Conservation (phyloP, 805 yeast species). For the Yarrowia porcina region DNA sequence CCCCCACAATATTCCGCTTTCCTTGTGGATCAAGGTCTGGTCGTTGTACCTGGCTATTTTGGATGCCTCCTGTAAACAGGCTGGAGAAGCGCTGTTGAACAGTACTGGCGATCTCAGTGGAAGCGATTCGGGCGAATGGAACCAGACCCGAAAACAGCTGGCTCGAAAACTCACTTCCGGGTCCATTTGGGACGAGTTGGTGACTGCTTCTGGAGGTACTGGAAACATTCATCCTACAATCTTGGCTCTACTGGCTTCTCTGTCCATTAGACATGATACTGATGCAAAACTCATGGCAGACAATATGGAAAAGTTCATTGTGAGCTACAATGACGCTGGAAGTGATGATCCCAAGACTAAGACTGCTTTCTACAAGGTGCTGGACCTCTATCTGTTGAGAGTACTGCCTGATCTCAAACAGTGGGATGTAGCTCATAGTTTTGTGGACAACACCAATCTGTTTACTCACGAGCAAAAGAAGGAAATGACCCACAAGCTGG, state of each 20-base stretch:
- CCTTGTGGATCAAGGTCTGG: conserved; percentile 24
- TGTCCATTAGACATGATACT: conserved; percentile 9
- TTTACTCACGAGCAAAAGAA: conserved; percentile 9
- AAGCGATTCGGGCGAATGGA: conserved; percentile 19
- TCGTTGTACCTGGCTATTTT: conserved; percentile 16
- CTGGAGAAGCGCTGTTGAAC: conserved; percentile 4
- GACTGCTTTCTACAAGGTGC: conserved; percentile 21
- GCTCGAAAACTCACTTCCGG: conserved; percentile 3
- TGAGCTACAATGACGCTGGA: background rate
- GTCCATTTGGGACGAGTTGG: conserved; percentile 12
- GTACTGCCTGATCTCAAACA: conserved; percentile 11
- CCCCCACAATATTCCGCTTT: conserved; percentile 6
- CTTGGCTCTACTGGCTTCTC: conserved; percentile 2
- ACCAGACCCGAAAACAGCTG: background rate
- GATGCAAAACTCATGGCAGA: conserved; percentile 16
- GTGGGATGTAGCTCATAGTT: conserved; percentile 22
- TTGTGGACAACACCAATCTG: conserved; percentile 9
- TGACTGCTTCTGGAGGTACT: conserved; percentile 11
- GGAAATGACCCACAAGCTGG: conserved; percentile 3
- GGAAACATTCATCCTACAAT: conserved; percentile 3
- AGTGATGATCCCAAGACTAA: background rate
- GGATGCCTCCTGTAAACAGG: conserved; percentile 23
- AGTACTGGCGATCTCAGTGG: background rate
- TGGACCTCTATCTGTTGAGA: conserved; percentile 21
- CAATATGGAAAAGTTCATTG: conserved; percentile 17